A percentile compares a stretch with the other conserved stretches of the same genome.
These are phyloP conservation scores for Suillus cothurnatus DNA, from an alignment of 768 basidiomycete species.

Conservation along the genomic window DNA sequence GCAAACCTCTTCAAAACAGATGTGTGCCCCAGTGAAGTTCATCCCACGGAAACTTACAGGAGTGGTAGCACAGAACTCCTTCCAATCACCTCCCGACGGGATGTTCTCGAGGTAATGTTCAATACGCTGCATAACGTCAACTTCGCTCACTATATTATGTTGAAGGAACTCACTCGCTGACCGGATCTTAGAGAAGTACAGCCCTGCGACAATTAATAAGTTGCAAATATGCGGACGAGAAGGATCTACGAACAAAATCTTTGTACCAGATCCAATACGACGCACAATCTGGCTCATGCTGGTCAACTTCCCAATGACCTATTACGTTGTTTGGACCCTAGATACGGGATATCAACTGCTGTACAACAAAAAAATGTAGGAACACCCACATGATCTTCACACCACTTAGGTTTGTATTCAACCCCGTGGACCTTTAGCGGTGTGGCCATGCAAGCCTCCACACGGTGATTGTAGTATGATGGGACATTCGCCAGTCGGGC, in stretches of 20 bases:
- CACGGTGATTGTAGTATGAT: too few species aligned
- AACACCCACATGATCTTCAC: too few species aligned
- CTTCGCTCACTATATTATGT: background rate
- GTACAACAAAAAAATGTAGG: too few species aligned
- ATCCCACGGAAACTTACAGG: conserved; percentile 28
- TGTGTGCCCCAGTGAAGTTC: conserved; percentile 25
- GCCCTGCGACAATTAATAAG: conserved; percentile 4
- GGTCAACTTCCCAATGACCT: too few species aligned
- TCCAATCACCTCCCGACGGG: conserved; percentile 30
- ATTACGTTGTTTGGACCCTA: too few species aligned
- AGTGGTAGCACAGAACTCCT: conserved; percentile 36
- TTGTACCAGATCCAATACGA: too few species aligned
- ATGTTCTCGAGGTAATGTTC: conserved; percentile 34
- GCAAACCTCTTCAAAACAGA: conserved; percentile 26
- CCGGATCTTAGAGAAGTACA: conserved; percentile 4
- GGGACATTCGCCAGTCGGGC: too few species aligned
- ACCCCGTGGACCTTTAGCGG: too few species aligned
- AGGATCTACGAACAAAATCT: background rate
- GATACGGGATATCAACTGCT: too few species aligned
- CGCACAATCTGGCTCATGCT: too few species aligned
- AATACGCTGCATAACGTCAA: conserved; percentile 22
- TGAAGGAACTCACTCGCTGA: conserved; percentile 4
- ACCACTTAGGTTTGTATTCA: too few species aligned
- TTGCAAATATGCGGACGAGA: background rate
- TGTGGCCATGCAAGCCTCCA: too few species aligned